A percentile compares a stretch with the other conserved stretches of the same genome.
Evolutionary conservation across 345 rosid genomes (phyloP).

Genomic region (Angophora floribunda): DNA sequence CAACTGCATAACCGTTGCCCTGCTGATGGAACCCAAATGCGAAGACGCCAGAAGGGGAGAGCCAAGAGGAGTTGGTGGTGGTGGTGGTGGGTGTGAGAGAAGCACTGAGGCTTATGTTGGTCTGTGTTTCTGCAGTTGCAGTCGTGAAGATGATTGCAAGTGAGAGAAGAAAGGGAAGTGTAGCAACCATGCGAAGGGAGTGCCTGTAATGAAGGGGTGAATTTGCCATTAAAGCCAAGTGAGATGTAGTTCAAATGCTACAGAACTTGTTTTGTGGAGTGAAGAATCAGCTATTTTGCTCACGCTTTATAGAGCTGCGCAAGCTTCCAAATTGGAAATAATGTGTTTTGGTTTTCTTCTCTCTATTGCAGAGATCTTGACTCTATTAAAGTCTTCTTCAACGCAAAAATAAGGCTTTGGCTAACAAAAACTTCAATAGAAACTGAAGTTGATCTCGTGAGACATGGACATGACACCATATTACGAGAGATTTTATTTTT

Average conservation of each 20-base stretch:
- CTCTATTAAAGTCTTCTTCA: background rate
- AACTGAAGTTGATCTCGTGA: too few species aligned
- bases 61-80: conserved; percentile 13
- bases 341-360: too few species aligned
- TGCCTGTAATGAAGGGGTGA: background rate
- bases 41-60: conserved; percentile 17
- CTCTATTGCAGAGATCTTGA: too few species aligned
- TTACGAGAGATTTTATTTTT: too few species aligned
- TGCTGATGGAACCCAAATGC: conserved; percentile 18
- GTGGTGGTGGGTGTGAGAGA: background rate
- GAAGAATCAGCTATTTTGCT: background rate
- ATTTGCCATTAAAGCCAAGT: background rate
- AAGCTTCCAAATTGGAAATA: background rate
- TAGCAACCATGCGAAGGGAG: background rate
- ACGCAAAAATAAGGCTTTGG: too few species aligned
- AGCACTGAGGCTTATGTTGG: conserved; percentile 5
- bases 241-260: background rate
- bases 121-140: conserved; percentile 1
- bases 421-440: too few species aligned
- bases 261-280: background rate
- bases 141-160: background rate
- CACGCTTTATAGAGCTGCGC: background rate
- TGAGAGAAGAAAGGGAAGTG: background rate
- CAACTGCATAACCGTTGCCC: conserved; percentile 9
- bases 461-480: too few species aligned